A percentile compares a stretch with the other conserved stretches of the same genome.
These are phyloP conservation scores for Xylariaceae sp. DNA, from an alignment of 2,329 filamentous ascomycete species.

Conservation along the genomic window DNA sequence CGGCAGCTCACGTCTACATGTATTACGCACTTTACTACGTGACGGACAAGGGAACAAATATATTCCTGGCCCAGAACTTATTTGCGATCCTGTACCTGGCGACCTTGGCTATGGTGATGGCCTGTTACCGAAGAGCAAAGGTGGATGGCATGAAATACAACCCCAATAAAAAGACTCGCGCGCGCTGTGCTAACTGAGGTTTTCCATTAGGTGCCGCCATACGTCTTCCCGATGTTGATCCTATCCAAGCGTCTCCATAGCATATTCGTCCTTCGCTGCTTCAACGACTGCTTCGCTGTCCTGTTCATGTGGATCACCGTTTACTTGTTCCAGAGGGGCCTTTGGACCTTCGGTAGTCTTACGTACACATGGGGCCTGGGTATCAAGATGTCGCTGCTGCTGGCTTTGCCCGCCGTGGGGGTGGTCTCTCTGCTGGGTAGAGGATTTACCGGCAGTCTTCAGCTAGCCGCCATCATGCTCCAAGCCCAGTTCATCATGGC, in stretches of 20 bases:
- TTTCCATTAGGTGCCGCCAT: slow-evolving; percentile 65
- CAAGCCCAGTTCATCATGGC: slow-evolving; percentile 68
- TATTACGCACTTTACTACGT: slow-evolving; percentile 75
- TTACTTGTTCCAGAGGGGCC: slow-evolving; percentile 65
- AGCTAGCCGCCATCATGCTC: slow-evolving; percentile 63
- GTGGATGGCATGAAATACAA: slow-evolving; percentile 36
- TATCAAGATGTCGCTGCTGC: slow-evolving; percentile 90
- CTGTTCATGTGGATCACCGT: slow-evolving; percentile 81
- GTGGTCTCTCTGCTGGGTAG: slow-evolving; percentile 68
- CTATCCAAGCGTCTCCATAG: slow-evolving; percentile 90
- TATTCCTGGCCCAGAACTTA: slow-evolving; percentile 73
- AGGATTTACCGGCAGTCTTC: slow-evolving; percentile 60
- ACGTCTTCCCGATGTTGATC: slow-evolving; percentile 78
- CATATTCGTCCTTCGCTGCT: slow-evolving; percentile 85
- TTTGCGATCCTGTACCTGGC: slow-evolving; percentile 76
- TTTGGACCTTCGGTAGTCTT: slow-evolving; percentile 67
- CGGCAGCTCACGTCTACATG: slow-evolving; percentile 86
- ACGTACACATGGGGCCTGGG: slow-evolving; percentile 74
- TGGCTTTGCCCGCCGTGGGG: slow-evolving; percentile 76
- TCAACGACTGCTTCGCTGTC: slow-evolving; percentile 90
- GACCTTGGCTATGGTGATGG: slow-evolving; percentile 66
- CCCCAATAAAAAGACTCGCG: neutral
- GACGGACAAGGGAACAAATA: slow-evolving; percentile 70
- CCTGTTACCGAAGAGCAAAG: slow-evolving; percentile 71
- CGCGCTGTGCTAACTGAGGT: neutral